A percentile compares a stretch with the other conserved stretches of the same genome.
Evolutionary conservation across 1,284 basidiomycete genomes (phyloP).

Genomic region (Exobasidium rhododendri): DNA sequence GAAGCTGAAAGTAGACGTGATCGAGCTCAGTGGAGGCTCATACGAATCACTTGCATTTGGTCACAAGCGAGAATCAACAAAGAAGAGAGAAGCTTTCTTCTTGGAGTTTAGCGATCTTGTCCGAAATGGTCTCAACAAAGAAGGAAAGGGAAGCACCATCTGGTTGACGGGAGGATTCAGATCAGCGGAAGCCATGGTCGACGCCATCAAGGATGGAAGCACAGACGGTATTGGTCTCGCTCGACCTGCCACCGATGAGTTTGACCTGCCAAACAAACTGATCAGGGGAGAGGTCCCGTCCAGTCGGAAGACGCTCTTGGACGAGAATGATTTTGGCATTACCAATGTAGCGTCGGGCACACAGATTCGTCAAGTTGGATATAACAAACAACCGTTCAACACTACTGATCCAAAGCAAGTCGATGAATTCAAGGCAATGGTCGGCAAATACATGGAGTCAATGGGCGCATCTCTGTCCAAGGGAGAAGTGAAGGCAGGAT

Average conservation of each 20-base stretch:
- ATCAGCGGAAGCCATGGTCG: slow-evolving; percentile 57
- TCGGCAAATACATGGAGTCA: slow-evolving; percentile 14
- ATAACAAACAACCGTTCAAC: slow-evolving; percentile 17
- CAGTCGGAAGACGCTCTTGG: slow-evolving; percentile 34
- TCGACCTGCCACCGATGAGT: slow-evolving; percentile 59
- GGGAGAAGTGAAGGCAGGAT: slow-evolving; percentile 18
- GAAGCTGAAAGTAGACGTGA: slow-evolving; percentile 20
- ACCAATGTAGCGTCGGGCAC: slow-evolving; percentile 19
- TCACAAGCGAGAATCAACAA: slow-evolving; percentile 55
- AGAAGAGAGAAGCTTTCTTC: slow-evolving; percentile 57
- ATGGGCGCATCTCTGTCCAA: slow-evolving; percentile 4
- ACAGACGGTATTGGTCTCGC: slow-evolving; percentile 58
- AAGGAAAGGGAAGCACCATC: slow-evolving; percentile 34
- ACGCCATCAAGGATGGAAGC: slow-evolving; percentile 46
- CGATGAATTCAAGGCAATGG: slow-evolving; percentile 14
- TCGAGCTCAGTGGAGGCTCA: slow-evolving; percentile 25
- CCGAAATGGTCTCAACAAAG: slow-evolving; percentile 24
- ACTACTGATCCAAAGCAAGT: slow-evolving; percentile 13
- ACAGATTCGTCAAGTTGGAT: slow-evolving; percentile 22
- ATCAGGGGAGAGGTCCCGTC: slow-evolving; percentile 53
- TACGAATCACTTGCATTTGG: slow-evolving; percentile 33
- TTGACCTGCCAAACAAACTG: slow-evolving; percentile 57
- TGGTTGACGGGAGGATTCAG: slow-evolving; percentile 61
- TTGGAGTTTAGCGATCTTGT: slow-evolving; percentile 36
- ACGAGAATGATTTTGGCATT: slow-evolving; percentile 20